Evolutionary conservation across 2,329 filamentous ascomycete genomes (phyloP).

Genomic region (Beauveria bassiana): DNA sequence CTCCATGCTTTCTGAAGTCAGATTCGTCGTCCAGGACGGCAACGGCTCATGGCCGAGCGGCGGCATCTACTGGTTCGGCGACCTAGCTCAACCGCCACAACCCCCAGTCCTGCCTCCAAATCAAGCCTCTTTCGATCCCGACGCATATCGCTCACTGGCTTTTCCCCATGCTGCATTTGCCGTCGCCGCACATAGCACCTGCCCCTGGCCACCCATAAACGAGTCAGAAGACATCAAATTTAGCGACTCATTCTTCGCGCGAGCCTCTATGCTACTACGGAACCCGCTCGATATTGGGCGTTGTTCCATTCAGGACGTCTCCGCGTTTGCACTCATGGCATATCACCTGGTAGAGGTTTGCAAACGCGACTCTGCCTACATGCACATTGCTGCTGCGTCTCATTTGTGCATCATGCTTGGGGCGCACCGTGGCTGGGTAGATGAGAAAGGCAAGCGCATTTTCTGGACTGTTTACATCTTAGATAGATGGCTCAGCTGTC

Average conservation of each 20-base stretch:
- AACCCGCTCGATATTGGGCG: constrained; percentile 38
- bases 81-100: constrained; percentile 27
- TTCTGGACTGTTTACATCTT: constrained; percentile 48
- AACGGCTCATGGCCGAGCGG: constrained; percentile 33
- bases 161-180: constrained; percentile 41
- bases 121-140: constrained; percentile 17
- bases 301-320: constrained; percentile 35
- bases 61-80: constrained; percentile 42
- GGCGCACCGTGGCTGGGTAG: constrained; percentile 35
- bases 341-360: constrained; percentile 43
- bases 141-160: constrained; percentile 31
- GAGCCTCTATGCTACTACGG: constrained; percentile 35
- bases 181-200: constrained; percentile 27
- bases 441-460: constrained; percentile 37
- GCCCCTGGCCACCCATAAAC: constrained; percentile 20
- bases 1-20: constrained; percentile 31
- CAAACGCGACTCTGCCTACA: constrained; percentile 40
- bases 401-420: constrained; percentile 36
- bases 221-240: constrained; percentile 24
- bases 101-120: constrained; percentile 17
- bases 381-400: constrained; percentile 27
- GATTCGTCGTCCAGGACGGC: constrained; percentile 39
- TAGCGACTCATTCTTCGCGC: constrained; percentile 37
- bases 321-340: constrained; percentile 38
- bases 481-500: constrained; percentile 40